Conservation (phyloP, 1,139 yeast genomes). For the Eremothecium coryli region DNA sequence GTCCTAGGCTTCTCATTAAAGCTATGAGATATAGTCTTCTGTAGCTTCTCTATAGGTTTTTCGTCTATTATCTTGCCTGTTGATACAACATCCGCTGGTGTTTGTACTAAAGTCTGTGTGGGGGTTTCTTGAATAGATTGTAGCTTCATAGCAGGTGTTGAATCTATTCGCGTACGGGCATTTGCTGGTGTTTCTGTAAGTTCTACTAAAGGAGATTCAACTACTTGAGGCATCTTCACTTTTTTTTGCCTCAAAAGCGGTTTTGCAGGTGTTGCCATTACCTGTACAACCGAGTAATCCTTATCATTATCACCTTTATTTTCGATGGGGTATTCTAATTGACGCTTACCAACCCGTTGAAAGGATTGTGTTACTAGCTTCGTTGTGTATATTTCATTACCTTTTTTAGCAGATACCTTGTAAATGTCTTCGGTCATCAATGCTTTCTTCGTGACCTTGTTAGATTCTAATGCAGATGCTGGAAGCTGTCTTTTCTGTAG, state of each 20-base stretch:
- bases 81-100: too few species aligned
- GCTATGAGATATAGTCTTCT: too few species aligned
- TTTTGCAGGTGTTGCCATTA: slow-evolving; percentile 26
- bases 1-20: too few species aligned
- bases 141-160: too few species aligned
- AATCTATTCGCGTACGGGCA: too few species aligned
- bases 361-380: slow-evolving; percentile 15
- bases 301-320: slow-evolving; percentile 2
- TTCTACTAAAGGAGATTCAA: slow-evolving; percentile 20
- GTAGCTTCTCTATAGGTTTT: too few species aligned
- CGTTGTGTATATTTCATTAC: slow-evolving; percentile 3
- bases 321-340: slow-evolving; percentile 3
- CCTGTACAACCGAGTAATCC: slow-evolving; percentile 16
- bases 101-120: too few species aligned
- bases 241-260: slow-evolving; percentile 4
- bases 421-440: slow-evolving; percentile 3
- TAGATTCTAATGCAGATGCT: slow-evolving; percentile 17
- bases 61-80: too few species aligned
- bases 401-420: slow-evolving; percentile 1
- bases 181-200: too few species aligned
- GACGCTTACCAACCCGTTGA: slow-evolving; percentile 26
- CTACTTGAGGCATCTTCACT: slow-evolving; percentile 11
- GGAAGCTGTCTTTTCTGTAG: slow-evolving; percentile 27
- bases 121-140: too few species aligned
- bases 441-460: slow-evolving; percentile 1